These are phyloP conservation scores for Pleurotus sapidus DNA, from an alignment of 768 basidiomycete species.

Conservation along the genomic window DNA sequence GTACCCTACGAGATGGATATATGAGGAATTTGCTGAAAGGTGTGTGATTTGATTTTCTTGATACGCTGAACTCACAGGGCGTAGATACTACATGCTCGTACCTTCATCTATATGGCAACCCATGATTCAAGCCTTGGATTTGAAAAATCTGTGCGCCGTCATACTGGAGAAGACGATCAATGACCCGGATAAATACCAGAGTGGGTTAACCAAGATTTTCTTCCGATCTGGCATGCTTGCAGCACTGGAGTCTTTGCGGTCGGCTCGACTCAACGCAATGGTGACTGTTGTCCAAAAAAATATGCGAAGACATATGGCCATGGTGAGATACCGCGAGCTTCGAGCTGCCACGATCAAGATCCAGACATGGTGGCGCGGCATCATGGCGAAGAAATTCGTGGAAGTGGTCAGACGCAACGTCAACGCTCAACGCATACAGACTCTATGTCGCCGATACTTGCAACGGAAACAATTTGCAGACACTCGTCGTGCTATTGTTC, in stretches of 20 bases:
- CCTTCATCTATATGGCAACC: slow-evolving; percentile 83
- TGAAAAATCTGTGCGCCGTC: slow-evolving; percentile 74
- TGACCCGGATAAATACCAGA: slow-evolving; percentile 96
- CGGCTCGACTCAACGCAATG: slow-evolving; percentile 83
- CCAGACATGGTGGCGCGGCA: slow-evolving; percentile 94
- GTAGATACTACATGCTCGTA: slow-evolving; percentile 96
- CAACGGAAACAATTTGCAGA: slow-evolving; percentile 71
- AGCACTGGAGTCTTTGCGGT: slow-evolving; percentile 86
- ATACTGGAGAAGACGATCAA: slow-evolving; percentile 87
- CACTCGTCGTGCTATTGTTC: slow-evolving; percentile 57
- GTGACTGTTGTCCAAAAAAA: slow-evolving; percentile 98
- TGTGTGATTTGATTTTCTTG: slow-evolving; percentile 31
- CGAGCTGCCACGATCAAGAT: slow-evolving; percentile 77
- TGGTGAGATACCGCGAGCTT: slow-evolving; percentile 72
- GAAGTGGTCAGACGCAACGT: slow-evolving; percentile 68
- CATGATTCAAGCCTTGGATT: slow-evolving; percentile 79
- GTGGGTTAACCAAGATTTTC: slow-evolving; percentile 97
- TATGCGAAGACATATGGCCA: slow-evolving; percentile 82
- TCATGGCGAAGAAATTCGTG: slow-evolving; percentile 71
- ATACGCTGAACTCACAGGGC: slow-evolving; percentile 13
- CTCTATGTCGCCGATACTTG: slow-evolving; percentile 63
- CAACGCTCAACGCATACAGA: slow-evolving; percentile 78
- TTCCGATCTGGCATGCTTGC: slow-evolving; percentile 99
- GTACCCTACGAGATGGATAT: slow-evolving; percentile 97
- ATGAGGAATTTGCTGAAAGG: slow-evolving; percentile 98